Evolutionary conservation across 2,329 filamentous ascomycete species (phyloP).

Genomic region (Bipolaris gigantea): DNA sequence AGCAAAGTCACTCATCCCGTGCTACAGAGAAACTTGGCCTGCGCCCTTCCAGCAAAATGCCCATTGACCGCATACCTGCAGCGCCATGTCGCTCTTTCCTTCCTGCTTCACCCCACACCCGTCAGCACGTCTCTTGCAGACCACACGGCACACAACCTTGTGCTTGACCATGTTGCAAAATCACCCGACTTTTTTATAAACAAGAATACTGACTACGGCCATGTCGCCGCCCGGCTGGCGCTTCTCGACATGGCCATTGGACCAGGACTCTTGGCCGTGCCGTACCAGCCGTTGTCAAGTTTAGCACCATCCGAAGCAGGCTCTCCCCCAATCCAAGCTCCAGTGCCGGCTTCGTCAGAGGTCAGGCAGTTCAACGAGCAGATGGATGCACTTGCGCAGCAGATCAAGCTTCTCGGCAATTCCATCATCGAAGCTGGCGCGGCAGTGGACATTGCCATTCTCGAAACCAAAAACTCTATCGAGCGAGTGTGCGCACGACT

Average conservation of each 20-base stretch:
- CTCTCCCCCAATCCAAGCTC: constrained; percentile 19
- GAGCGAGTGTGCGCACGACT: constrained; percentile 76
- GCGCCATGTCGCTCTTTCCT: constrained; percentile 66
- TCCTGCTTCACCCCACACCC: constrained; percentile 54
- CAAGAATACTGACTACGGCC: constrained; percentile 65
- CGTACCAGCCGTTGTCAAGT: constrained; percentile 35
- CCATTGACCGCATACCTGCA: constrained; percentile 61
- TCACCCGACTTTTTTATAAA: constrained; percentile 56
- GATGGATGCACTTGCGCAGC: constrained; percentile 66
- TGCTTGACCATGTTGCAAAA: constrained; percentile 34
- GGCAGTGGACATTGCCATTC: constrained; percentile 54
- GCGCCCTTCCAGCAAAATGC: constrained; percentile 59
- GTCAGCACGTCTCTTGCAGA: constrained; percentile 32
- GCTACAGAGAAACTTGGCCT: constrained; percentile 61
- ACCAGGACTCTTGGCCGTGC: constrained; percentile 53
- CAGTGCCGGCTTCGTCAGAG: constrained; percentile 27
- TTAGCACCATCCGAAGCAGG: constrained; percentile 26
- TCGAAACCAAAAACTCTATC: constrained; percentile 76
- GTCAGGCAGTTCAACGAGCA: constrained; percentile 66
- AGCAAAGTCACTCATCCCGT: constrained; percentile 50
- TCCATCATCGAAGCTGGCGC: constrained; percentile 76
- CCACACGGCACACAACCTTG: constrained; percentile 19
- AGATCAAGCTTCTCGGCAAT: constrained; percentile 52
- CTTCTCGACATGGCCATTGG: constrained; percentile 78
- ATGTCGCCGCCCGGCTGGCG: constrained; percentile 65